Evolutionary conservation across 2,329 filamentous ascomycete genomes (phyloP).

Genomic region (Mycocentrospora acerina): DNA sequence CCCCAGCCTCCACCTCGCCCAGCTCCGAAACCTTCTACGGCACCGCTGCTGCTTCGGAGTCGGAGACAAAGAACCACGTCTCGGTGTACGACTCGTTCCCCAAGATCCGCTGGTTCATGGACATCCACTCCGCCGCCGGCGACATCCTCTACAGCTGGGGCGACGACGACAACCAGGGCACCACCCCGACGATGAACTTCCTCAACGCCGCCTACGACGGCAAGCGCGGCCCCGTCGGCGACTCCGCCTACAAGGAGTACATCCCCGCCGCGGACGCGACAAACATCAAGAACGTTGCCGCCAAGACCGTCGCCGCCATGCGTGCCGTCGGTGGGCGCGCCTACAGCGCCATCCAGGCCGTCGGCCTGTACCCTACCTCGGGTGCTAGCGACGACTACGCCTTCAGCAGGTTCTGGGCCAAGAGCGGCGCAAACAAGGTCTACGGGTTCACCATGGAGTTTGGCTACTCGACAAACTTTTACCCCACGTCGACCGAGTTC

Average conservation of each 20-base stretch:
- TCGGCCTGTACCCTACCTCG: constrained; percentile 42
- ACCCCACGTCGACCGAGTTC: constrained; percentile 44
- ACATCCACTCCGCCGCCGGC: constrained; percentile 58
- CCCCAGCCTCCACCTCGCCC: constrained; percentile 48
- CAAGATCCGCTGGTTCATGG: constrained; percentile 59
- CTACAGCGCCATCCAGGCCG: constrained; percentile 36
- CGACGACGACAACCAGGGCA: constrained; percentile 55
- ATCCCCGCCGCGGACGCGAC: constrained; percentile 38
- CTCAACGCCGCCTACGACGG: constrained; percentile 55
- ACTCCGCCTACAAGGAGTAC: constrained; percentile 56
- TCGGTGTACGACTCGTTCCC: constrained; percentile 55
- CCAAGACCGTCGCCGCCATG: constrained; percentile 40
- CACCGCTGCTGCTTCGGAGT: constrained; percentile 55
- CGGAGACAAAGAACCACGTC: constrained; percentile 58
- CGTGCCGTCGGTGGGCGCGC: constrained; percentile 40
- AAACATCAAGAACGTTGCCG: constrained; percentile 37
- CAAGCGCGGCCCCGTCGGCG: constrained; percentile 51
- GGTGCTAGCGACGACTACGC: constrained; percentile 45
- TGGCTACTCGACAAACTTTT: constrained; percentile 45
- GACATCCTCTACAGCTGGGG: constrained; percentile 61
- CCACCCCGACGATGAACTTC: constrained; percentile 53
- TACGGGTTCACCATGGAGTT: constrained; percentile 45
- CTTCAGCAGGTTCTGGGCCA: constrained; percentile 40
- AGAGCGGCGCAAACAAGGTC: constrained; percentile 41
- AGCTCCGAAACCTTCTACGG: constrained; percentile 55